Conservation (phyloP, 345 rosid genomes). For the Adansonia digitata region DNA sequence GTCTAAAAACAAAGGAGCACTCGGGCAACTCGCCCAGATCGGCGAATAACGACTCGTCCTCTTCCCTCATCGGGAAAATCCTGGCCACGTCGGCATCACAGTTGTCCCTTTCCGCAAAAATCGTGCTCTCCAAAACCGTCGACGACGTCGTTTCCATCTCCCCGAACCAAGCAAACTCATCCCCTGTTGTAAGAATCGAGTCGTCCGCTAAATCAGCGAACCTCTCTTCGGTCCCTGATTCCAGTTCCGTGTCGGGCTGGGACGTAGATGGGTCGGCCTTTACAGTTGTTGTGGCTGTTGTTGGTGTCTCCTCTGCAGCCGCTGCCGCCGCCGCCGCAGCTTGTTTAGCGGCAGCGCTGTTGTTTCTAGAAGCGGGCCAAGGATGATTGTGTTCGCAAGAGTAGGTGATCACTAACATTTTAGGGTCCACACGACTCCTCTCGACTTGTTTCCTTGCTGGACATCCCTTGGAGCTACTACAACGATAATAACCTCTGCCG, state of each 20-base stretch:
- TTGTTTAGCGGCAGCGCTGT: conserved; percentile 9
- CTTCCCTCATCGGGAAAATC: conserved; percentile 64
- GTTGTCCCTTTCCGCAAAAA: conserved; percentile 41
- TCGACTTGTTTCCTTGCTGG: conserved; percentile 98
- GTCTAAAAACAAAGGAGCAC: conserved; percentile 75
- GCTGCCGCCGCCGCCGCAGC: neutral
- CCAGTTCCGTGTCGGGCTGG: conserved; percentile 23
- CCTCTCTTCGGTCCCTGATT: conserved; percentile 39
- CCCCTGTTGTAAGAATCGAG: conserved; percentile 37
- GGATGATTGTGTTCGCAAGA: conserved; percentile 92
- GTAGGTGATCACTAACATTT: conserved; percentile 79
- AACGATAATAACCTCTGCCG: conserved; percentile 85
- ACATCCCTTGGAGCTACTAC: conserved; percentile 96
- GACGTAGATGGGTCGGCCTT: conserved; percentile 24
- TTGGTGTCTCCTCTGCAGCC: conserved; percentile 3
- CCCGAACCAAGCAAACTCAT: conserved; percentile 79
- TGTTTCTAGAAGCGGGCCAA: conserved; percentile 61
- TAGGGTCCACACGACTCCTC: conserved; percentile 78
- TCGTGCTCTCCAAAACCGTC: conserved; percentile 59
- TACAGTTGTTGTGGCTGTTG: conserved; percentile 12
- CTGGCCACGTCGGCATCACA: conserved; percentile 39
- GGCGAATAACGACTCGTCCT: conserved; percentile 92
- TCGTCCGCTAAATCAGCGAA: conserved; percentile 47
- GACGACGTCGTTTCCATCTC: conserved; percentile 79
- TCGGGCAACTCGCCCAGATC: conserved; percentile 99